Evolutionary conservation across 2,329 filamentous ascomycete genomes (phyloP).

Genomic region (Sclerotinia glacialis): DNA sequence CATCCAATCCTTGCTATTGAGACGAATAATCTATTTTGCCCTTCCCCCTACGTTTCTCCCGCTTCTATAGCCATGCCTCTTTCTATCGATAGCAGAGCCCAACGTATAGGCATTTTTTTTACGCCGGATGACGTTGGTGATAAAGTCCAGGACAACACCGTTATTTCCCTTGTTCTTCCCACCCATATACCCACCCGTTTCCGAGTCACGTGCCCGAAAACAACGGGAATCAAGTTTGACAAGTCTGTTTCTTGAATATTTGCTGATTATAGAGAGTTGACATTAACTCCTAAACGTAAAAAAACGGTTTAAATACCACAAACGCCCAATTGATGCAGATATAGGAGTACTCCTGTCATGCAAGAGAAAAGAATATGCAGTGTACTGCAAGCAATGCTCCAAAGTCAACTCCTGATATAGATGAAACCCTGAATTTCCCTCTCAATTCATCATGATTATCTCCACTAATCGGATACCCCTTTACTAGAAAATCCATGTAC

Average conservation of each 20-base stretch:
- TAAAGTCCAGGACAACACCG: background rate
- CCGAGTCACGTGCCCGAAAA: background rate
- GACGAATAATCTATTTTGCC: background rate
- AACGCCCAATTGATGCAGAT: conserved; percentile 12
- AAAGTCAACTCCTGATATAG: conserved; percentile 13
- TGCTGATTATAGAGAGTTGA: conserved; percentile 8
- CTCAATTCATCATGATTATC: conserved; percentile 6
- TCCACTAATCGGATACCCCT: background rate
- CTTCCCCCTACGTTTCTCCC: background rate
- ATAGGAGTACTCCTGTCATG: background rate
- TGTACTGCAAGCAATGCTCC: conserved; percentile 14
- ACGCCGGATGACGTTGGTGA: background rate
- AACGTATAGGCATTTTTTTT: background rate
- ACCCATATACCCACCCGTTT: background rate
- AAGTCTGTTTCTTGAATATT: conserved; percentile 17
- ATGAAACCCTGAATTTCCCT: background rate
- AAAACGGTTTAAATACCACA: background rate
- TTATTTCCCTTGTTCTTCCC: background rate
- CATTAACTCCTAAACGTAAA: conserved; percentile 5
- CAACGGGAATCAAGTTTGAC: conserved; percentile 1
- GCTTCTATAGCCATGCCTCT: background rate
- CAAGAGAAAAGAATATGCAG: background rate
- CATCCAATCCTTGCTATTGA: background rate
- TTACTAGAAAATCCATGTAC: background rate
- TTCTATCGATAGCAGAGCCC: background rate